Percentiles rank a stretch among this genome's conserved stretches.
These are phyloP conservation scores for Phlegmacium glaucopus DNA, from an alignment of 768 basidiomycete genomes.

Conservation along the genomic window DNA sequence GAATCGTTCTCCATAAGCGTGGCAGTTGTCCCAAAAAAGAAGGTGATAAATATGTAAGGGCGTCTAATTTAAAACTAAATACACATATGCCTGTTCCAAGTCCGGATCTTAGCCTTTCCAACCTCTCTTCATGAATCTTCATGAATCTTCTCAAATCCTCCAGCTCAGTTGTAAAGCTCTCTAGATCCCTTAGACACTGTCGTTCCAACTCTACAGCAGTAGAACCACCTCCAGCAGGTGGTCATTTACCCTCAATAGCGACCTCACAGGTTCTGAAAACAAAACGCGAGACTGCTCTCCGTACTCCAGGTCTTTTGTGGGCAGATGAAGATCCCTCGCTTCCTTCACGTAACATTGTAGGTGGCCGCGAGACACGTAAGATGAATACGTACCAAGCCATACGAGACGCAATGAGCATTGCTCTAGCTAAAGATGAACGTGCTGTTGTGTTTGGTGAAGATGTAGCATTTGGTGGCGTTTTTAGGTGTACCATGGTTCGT, in stretches of 20 bases:
- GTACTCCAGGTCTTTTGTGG: slow-evolving; percentile 74
- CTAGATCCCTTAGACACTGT: slow-evolving; percentile 19
- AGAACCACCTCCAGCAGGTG: slow-evolving; percentile 76
- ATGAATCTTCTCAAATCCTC: slow-evolving; percentile 28
- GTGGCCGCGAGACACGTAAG: slow-evolving; percentile 84
- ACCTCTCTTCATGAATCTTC: slow-evolving; percentile 29
- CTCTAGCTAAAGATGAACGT: slow-evolving; percentile 78
- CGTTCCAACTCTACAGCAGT: slow-evolving; percentile 50
- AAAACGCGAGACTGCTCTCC: slow-evolving; percentile 68
- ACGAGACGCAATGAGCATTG: slow-evolving; percentile 86
- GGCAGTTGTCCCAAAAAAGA: slow-evolving; percentile 15
- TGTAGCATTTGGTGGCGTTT: slow-evolving; percentile 93
- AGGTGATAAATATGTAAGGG: neutral
- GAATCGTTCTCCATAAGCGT: slow-evolving; percentile 72
- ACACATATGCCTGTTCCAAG: neutral
- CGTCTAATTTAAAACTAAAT: no score
- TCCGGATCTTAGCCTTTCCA: slow-evolving; percentile 42
- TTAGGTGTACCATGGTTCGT: slow-evolving; percentile 86
- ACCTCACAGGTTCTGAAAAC: slow-evolving; percentile 60
- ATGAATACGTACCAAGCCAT: slow-evolving; percentile 96
- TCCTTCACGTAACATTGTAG: slow-evolving; percentile 46
- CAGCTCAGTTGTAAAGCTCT: slow-evolving; percentile 15
- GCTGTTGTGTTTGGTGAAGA: slow-evolving; percentile 91
- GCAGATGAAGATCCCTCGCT: slow-evolving; percentile 51
- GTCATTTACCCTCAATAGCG: slow-evolving; percentile 70